phyloP scores from a whole-genome alignment of 805 yeast species.

The Kluyveromyces nonfermentans region DNA sequence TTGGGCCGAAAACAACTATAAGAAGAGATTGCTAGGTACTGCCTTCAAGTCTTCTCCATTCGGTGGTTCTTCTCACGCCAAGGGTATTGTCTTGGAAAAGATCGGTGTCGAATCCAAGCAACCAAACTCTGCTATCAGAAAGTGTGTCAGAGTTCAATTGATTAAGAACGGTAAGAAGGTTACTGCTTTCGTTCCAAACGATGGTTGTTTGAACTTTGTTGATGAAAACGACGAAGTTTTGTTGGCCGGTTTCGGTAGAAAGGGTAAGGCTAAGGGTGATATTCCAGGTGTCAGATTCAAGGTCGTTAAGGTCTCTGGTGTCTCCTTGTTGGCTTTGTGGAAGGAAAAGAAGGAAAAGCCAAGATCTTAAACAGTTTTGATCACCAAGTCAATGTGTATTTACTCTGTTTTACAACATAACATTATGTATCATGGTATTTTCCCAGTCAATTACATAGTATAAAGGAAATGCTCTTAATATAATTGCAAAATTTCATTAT shows the following conservation, averaged over 20 bases:
- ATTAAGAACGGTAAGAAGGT: slow-evolving; percentile 99
- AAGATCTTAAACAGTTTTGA: slow-evolving; percentile 63
- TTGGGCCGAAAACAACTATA: slow-evolving; percentile 99
- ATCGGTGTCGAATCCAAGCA: slow-evolving; percentile 99
- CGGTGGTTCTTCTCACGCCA: slow-evolving; percentile 99
- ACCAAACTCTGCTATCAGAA: slow-evolving; percentile 99
- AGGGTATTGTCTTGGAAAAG: slow-evolving; percentile 99
- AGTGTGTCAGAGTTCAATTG: slow-evolving; percentile 99
- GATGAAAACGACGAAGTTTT: slow-evolving; percentile 99
- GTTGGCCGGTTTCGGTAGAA: slow-evolving; percentile 99
- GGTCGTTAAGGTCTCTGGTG: slow-evolving; percentile 99
- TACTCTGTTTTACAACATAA: slow-evolving; percentile 4
- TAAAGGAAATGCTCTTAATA: slow-evolving; percentile 2
- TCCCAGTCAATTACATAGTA: slow-evolving; percentile 3
- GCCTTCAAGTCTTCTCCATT: slow-evolving; percentile 99
- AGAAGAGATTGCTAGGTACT: slow-evolving; percentile 98
- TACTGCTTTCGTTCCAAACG: slow-evolving; percentile 99
- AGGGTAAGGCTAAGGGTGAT: slow-evolving; percentile 99
- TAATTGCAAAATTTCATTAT: not conserved
- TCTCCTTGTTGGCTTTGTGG: slow-evolving; percentile 98
- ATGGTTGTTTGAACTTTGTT: slow-evolving; percentile 99
- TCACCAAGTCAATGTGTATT: slow-evolving; percentile 2
- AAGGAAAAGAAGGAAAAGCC: slow-evolving; percentile 99
- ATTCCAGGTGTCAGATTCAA: slow-evolving; percentile 99
- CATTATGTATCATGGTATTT: slow-evolving; percentile 4